Percentiles rank a stretch among this genome's conserved stretches.
These are phyloP conservation scores for Coemansia guatemalensis DNA, from an alignment of 192 early-diverging fungal species.

Conservation along the genomic window DNA sequence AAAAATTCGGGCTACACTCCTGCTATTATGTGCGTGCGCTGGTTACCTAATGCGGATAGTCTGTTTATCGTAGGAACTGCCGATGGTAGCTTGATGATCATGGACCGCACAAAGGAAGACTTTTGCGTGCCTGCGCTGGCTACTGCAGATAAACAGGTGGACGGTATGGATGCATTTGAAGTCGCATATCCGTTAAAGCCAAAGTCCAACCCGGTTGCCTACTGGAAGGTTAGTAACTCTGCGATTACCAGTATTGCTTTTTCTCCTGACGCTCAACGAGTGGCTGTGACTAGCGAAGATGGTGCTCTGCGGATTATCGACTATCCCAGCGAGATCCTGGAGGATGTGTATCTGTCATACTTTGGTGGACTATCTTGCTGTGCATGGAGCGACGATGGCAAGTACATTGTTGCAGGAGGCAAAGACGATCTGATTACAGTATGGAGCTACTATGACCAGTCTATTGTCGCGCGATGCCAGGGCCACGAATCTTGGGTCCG, in stretches of 20 bases:
- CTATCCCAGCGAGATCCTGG: conserved; percentile 63
- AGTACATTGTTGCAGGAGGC: conserved; percentile 80
- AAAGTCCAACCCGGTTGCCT: conserved; percentile 80
- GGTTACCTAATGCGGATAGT: conserved; percentile 85
- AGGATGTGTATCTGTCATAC: conserved; percentile 77
- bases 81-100: conserved; percentile 80
- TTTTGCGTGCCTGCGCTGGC: conserved; percentile 36
- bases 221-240: conserved; percentile 73
- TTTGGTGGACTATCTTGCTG: conserved; percentile 88
- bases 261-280: conserved; percentile 78
- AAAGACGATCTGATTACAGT: conserved; percentile 93
- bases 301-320: conserved; percentile 79
- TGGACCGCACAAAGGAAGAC: conserved; percentile 89
- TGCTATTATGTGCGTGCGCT: conserved; percentile 78
- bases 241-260: conserved; percentile 77
- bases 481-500: conserved; percentile 92
- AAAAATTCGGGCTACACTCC: conserved; percentile 71
- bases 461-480: conserved; percentile 83
- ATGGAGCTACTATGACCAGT: conserved; percentile 76
- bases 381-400: conserved; percentile 89
- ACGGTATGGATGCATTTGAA: conserved; percentile 20
- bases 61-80: conserved; percentile 81
- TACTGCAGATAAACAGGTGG: neutral
- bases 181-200: conserved; percentile 58
- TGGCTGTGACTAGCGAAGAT: conserved; percentile 80